A percentile compares a stretch with the other conserved stretches of the same genome.
These are phyloP conservation scores for Pseudozyma tsukubaensis DNA, from an alignment of 1,284 basidiomycete species.

Conservation along the genomic window DNA sequence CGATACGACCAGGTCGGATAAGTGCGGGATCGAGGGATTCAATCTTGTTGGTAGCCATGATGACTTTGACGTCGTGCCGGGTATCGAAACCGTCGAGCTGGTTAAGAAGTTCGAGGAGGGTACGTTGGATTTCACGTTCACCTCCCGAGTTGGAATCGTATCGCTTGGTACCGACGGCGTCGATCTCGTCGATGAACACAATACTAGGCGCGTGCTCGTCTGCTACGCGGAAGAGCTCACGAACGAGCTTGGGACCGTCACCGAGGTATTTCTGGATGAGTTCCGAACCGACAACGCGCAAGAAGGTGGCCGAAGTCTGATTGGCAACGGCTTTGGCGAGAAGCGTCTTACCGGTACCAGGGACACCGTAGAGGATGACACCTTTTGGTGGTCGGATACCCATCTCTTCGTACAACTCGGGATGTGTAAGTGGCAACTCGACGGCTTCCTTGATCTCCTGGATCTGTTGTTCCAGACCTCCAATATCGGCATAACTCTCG, in stretches of 20 bases:
- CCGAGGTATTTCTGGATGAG: slow-evolving; percentile 99
- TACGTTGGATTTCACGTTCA: slow-evolving; percentile 71
- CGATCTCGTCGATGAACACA: slow-evolving; percentile 72
- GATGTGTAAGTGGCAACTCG: slow-evolving; percentile 96
- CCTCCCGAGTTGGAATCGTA: slow-evolving; percentile 71
- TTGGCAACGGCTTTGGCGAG: slow-evolving; percentile 98
- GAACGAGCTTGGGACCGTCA: slow-evolving; percentile 76
- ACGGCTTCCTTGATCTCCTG: slow-evolving; percentile 99
- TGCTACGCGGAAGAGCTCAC: slow-evolving; percentile 71
- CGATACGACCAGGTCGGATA: slow-evolving; percentile 98
- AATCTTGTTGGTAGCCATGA: slow-evolving; percentile 87
- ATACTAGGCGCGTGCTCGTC: slow-evolving; percentile 71
- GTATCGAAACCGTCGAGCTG: slow-evolving; percentile 99
- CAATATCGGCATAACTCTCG: slow-evolving; percentile 98
- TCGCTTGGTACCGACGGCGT: slow-evolving; percentile 71
- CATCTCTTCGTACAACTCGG: slow-evolving; percentile 99
- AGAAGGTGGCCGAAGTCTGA: slow-evolving; percentile 97
- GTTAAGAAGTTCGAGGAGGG: slow-evolving; percentile 70
- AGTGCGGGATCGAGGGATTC: slow-evolving; percentile 95
- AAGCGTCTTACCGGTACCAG: slow-evolving; percentile 97
- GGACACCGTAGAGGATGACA: slow-evolving; percentile 98
- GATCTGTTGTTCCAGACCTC: slow-evolving; percentile 95
- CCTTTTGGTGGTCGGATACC: slow-evolving; percentile 98
- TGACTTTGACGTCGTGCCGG: slow-evolving; percentile 96
- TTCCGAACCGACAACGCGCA: slow-evolving; percentile 97